Evolutionary conservation across 2,329 filamentous ascomycete species (phyloP).

Genomic region (Fusarium mundagurra): DNA sequence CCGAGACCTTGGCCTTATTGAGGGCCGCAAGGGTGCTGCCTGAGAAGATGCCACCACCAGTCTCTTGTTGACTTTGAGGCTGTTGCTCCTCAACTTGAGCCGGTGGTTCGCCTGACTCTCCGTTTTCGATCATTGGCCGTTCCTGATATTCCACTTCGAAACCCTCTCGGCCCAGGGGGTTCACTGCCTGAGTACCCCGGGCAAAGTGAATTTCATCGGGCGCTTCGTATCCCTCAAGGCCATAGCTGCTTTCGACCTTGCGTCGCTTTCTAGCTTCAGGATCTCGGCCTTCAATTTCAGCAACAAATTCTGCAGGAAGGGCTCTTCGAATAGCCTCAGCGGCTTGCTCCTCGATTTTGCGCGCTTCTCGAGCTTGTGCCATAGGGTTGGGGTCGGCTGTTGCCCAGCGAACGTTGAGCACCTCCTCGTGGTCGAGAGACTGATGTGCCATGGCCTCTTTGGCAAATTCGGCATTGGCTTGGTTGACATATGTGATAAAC

Average conservation of each 20-base stretch:
- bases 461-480: conserved; percentile 89
- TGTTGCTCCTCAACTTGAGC: conserved; percentile 50
- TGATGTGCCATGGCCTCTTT: conserved; percentile 98
- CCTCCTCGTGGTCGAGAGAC: conserved; percentile 87
- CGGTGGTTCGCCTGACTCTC: conserved; percentile 56
- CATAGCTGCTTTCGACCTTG: conserved; percentile 89
- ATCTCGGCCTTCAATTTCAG: conserved; percentile 92
- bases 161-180: conserved; percentile 66
- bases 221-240: conserved; percentile 89
- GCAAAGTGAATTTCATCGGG: conserved; percentile 95
- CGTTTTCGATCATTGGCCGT: conserved; percentile 65
- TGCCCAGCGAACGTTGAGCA: conserved; percentile 96
- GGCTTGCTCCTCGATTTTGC: conserved; percentile 92
- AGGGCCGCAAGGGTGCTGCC: conserved; percentile 84
- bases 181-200: conserved; percentile 75
- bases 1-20: conserved; percentile 64
- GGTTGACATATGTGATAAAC: conserved; percentile 94
- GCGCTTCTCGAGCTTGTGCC: conserved; percentile 90
- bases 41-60: conserved; percentile 80
- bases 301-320: conserved; percentile 88
- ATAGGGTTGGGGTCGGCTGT: conserved; percentile 96
- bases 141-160: conserved; percentile 72
- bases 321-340: conserved; percentile 92
- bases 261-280: conserved; percentile 87
- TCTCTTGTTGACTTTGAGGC: conserved; percentile 49